Evolutionary conservation across 805 yeast species (phyloP).

Genomic region (Cyberlindnera americana): DNA sequence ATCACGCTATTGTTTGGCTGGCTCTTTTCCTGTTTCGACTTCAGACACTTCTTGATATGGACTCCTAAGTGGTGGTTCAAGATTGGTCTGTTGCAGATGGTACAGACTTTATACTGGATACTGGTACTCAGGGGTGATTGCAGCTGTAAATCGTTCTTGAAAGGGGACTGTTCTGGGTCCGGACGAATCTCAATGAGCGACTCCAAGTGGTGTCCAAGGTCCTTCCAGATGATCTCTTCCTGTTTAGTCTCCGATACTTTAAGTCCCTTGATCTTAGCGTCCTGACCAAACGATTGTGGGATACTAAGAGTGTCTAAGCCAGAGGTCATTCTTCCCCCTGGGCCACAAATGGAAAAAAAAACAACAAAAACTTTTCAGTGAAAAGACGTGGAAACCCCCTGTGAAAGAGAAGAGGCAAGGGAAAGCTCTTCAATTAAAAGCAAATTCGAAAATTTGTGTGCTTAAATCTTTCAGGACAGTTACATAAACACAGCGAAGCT

Average conservation of each 20-base stretch:
- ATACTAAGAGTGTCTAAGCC: slow-evolving; percentile 17
- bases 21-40: slow-evolving; percentile 28
- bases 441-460: too few relatives aligned
- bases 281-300: slow-evolving; percentile 25
- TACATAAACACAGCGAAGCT: too few relatives aligned
- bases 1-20: not conserved
- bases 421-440: too few relatives aligned
- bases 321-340: slow-evolving; percentile 23
- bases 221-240: slow-evolving; percentile 29
- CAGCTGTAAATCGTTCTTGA: slow-evolving; percentile 22
- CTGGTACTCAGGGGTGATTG: slow-evolving; percentile 37
- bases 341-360: too few relatives aligned
- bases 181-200: slow-evolving; percentile 17
- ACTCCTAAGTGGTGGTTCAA: slow-evolving; percentile 33
- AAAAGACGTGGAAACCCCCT: too few relatives aligned
- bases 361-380: too few relatives aligned
- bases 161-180: slow-evolving; percentile 9
- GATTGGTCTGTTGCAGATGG: slow-evolving; percentile 44
- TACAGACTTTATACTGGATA: slow-evolving; percentile 44
- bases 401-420: too few relatives aligned
- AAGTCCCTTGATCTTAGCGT: slow-evolving; percentile 27
- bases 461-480: too few relatives aligned
- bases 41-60: slow-evolving; percentile 39
- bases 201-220: slow-evolving; percentile 31
- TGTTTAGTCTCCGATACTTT: slow-evolving; percentile 9